A percentile compares a stretch with the other conserved stretches of the same genome.
Conservation (phyloP, 371 early-diverging fungal genomes). For the Syncephalastrum racemosum region DNA sequence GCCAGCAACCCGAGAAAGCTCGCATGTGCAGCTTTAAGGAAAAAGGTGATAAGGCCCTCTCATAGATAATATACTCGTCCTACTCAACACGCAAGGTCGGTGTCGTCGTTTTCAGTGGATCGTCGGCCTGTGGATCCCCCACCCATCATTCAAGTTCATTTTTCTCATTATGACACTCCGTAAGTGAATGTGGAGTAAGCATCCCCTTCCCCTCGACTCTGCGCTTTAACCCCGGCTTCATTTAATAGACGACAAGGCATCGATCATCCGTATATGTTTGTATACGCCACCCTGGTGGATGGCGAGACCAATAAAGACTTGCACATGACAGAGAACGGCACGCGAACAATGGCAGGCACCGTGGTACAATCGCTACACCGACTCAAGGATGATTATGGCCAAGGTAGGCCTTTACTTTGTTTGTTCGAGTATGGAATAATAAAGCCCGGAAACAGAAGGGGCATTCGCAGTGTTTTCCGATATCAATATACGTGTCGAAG, state of each 20-base stretch:
- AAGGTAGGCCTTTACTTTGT: constrained; percentile 22
- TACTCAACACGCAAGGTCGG: neutral
- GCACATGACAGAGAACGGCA: constrained; percentile 27
- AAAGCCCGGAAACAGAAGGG: constrained; percentile 55
- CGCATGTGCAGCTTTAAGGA: constrained; percentile 58
- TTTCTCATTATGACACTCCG: neutral
- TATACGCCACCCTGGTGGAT: constrained; percentile 39
- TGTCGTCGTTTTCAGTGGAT: constrained; percentile 30
- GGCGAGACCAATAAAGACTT: constrained; percentile 27
- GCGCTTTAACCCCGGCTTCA: neutral
- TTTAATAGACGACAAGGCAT: constrained; percentile 23
- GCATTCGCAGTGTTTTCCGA: constrained; percentile 96
- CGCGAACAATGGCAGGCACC: constrained; percentile 44
- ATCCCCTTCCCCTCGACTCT: too few species aligned
- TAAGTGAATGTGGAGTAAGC: neutral
- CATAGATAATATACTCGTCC: neutral
- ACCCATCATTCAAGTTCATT: constrained; percentile 36
- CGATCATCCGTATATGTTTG: constrained; percentile 39
- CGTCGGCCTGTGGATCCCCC: constrained; percentile 53
- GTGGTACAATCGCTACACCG: constrained; percentile 50
- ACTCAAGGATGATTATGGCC: constrained; percentile 40
- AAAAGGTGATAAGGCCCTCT: constrained; percentile 31
- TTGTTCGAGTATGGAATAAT: too few species aligned
- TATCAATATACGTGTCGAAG: constrained; percentile 88
- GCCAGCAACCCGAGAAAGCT: constrained; percentile 55